Evolutionary conservation across 2,329 filamentous ascomycete genomes (phyloP).

Genomic region (Canariomyces notabilis): DNA sequence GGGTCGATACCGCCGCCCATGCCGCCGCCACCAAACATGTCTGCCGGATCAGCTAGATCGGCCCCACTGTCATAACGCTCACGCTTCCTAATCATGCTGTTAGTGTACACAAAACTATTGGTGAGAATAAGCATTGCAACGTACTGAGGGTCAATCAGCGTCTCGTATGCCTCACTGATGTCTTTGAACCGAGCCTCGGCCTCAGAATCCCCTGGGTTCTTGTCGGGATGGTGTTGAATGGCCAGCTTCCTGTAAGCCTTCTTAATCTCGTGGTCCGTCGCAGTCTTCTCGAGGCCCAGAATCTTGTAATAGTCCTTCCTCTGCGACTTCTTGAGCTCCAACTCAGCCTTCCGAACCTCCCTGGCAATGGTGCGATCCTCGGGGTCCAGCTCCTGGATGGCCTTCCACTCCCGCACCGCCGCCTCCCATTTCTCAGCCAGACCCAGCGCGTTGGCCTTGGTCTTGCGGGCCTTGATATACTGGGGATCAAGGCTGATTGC

Average conservation of each 20-base stretch:
- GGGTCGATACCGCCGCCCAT: conserved; percentile 65
- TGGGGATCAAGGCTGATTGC: conserved; percentile 76
- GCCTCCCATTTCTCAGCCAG: conserved; percentile 88
- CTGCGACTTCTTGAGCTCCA: conserved; percentile 96
- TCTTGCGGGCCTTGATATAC: conserved; percentile 89
- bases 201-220: conserved; percentile 81
- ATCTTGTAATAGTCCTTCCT: conserved; percentile 99
- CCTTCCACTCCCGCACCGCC: conserved; percentile 82
- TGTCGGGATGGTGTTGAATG: conserved; percentile 92
- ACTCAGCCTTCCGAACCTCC: conserved; percentile 83
- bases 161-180: conserved; percentile 94
- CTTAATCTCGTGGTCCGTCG: conserved; percentile 81
- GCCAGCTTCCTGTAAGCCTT: conserved; percentile 94
- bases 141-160: conserved; percentile 86
- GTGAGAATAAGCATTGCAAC: conserved; percentile 32
- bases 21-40: conserved; percentile 73
- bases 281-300: conserved; percentile 79
- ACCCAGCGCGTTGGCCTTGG: conserved; percentile 84
- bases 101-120: conserved; percentile 5
- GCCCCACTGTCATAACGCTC: conserved; percentile 88
- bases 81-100: conserved; percentile 60
- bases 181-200: conserved; percentile 96
- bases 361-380: conserved; percentile 73
- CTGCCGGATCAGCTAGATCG: conserved; percentile 79
- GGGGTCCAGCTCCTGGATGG: conserved; percentile 75